phyloP scores from a whole-genome alignment of 805 yeast species.

The Candida piceae region DNA sequence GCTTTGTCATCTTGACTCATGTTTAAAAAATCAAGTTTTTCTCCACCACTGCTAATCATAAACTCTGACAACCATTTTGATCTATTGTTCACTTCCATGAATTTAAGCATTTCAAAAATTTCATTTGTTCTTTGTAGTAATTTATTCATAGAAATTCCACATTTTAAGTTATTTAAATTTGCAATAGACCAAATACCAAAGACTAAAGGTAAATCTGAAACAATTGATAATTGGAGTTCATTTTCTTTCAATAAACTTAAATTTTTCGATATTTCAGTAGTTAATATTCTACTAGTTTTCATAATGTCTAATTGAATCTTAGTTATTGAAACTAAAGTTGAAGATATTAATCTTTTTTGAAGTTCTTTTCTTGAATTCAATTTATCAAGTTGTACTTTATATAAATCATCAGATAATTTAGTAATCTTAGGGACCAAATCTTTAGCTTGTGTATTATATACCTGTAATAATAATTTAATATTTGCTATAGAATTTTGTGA shows the following conservation, averaged over 20 bases:
- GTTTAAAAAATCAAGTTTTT: constrained; percentile 25
- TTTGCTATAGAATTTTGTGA: constrained; percentile 21
- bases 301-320: constrained; percentile 34
- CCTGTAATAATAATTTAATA: constrained; percentile 16
- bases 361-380: constrained; percentile 29
- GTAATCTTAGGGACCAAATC: constrained; percentile 29
- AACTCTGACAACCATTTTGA: constrained; percentile 62
- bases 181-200: constrained; percentile 70
- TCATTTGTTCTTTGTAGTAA: constrained; percentile 42
- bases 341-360: constrained; percentile 31
- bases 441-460: constrained; percentile 18
- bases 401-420: constrained; percentile 30
- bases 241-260: constrained; percentile 27
- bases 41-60: constrained; percentile 31
- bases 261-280: constrained; percentile 28
- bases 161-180: constrained; percentile 50
- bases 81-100: constrained; percentile 51
- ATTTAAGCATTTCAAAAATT: constrained; percentile 50
- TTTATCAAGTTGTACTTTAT: constrained; percentile 32
- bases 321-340: constrained; percentile 32
- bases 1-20: constrained; percentile 17
- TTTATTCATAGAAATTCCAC: constrained; percentile 41
- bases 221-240: constrained; percentile 31
- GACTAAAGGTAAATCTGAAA: constrained; percentile 63
- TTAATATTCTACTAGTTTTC: constrained; percentile 27